A percentile compares a stretch with the other conserved stretches of the same genome.
Conservation (phyloP, 805 yeast genomes). For the Saccharomycopsis sp. region DNA sequence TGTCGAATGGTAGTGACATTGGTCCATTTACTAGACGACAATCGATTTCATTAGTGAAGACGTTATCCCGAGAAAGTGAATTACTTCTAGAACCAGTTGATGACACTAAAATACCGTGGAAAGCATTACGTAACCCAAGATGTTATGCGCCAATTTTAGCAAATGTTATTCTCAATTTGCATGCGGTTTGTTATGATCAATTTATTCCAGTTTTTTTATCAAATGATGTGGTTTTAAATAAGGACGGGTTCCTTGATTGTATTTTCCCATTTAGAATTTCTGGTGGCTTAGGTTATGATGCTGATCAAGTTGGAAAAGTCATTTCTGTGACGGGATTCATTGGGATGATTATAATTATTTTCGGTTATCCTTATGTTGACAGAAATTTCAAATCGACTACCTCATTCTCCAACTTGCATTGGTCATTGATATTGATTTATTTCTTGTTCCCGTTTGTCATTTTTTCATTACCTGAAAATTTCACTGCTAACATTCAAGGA, state of each 20-base stretch:
- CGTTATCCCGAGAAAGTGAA: constrained; percentile 28
- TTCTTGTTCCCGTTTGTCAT: constrained; percentile 41
- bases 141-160: constrained; percentile 30
- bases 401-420: constrained; percentile 36
- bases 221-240: constrained; percentile 26
- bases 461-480: constrained; percentile 33
- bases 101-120: constrained; percentile 25
- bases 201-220: constrained; percentile 52
- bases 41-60: constrained; percentile 28
- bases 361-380: constrained; percentile 47
- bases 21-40: constrained; percentile 30
- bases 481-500: constrained; percentile 16
- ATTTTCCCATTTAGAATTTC: constrained; percentile 41
- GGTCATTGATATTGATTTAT: constrained; percentile 40
- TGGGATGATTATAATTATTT: constrained; percentile 43
- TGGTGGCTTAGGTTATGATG: constrained; percentile 47
- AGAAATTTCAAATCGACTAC: constrained; percentile 38
- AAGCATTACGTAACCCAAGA: constrained; percentile 28
- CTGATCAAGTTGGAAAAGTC: constrained; percentile 43
- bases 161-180: constrained; percentile 40
- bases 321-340: constrained; percentile 47
- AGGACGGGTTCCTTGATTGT: constrained; percentile 25
- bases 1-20: constrained; percentile 23
- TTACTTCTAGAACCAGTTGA: constrained; percentile 22
- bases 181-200: constrained; percentile 43